Percentiles rank a stretch among this genome's conserved stretches.
These are phyloP conservation scores for Marvania coccoides DNA, from an alignment of 139 green algal genomes.

Conservation along the genomic window DNA sequence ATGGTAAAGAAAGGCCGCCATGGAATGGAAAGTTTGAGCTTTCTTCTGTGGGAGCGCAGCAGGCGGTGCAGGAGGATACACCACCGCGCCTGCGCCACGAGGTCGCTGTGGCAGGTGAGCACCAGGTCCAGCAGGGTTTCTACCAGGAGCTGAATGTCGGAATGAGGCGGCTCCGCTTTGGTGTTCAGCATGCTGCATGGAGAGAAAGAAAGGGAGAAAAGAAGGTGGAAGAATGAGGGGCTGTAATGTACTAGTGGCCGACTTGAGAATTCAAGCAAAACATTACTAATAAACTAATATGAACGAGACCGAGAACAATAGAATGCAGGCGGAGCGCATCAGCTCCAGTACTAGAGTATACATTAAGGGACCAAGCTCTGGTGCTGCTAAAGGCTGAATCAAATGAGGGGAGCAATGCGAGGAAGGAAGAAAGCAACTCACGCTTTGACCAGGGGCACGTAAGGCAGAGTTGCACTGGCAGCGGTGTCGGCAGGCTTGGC, in stretches of 20 bases:
- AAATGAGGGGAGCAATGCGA: background rate
- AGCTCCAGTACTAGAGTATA: no score
- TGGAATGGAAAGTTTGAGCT: constrained; percentile 37
- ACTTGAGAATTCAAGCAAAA: no score
- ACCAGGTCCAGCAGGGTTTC: constrained; percentile 39
- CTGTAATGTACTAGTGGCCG: no score
- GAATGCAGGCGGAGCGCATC: no score
- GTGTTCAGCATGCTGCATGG: constrained; percentile 18
- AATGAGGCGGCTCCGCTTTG: constrained; percentile 19
- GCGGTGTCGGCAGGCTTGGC: background rate
- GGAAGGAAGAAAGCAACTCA: background rate
- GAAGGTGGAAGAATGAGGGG: no score
- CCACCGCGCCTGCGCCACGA: constrained; percentile 43
- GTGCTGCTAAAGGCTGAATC: no score
- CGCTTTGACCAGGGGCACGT: constrained; percentile 35
- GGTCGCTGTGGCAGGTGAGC: constrained; percentile 13
- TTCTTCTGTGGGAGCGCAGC: constrained; percentile 34
- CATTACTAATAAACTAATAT: no score
- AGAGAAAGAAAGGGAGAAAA: no score
- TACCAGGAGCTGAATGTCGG: constrained; percentile 13
- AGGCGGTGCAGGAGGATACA: constrained; percentile 26
- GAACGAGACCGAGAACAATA: no score
- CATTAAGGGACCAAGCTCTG: no score
- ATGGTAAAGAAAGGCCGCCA: constrained; percentile 52
- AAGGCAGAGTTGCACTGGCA: constrained; percentile 11